Conservation (phyloP, 148 eudicot genomes). For the Fagopyrum esculentum region DNA sequence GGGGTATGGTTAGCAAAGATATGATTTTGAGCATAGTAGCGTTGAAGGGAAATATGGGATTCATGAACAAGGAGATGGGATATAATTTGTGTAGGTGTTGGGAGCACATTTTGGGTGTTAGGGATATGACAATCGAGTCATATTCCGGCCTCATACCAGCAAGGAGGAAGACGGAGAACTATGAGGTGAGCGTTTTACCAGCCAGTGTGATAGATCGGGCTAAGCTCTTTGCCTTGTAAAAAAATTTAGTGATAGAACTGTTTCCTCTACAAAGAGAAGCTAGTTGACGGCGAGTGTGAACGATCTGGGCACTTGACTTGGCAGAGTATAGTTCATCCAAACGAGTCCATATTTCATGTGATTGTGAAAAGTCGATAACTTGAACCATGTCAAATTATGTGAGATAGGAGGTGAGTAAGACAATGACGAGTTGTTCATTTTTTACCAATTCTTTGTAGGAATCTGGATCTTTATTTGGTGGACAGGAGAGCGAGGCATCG, state of each 20-base stretch:
- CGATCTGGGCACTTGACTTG: background rate
- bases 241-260: background rate
- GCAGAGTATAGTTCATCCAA: background rate
- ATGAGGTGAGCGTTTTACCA: background rate
- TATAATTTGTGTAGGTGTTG: background rate
- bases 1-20: background rate
- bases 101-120: background rate
- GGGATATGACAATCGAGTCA: background rate
- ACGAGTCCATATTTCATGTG: background rate
- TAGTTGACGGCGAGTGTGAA: background rate
- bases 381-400: background rate
- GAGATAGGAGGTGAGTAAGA: background rate
- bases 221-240: background rate
- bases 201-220: background rate
- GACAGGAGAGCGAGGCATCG: background rate
- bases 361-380: background rate
- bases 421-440: background rate
- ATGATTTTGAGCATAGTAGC: background rate
- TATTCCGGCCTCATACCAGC: background rate
- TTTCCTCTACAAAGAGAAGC: background rate
- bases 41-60: background rate
- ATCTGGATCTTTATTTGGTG: background rate
- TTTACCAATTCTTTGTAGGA: background rate
- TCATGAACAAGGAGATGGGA: background rate
- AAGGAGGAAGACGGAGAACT: background rate